Evolutionary conservation across 2,329 filamentous ascomycete species (phyloP), one percentile per base, ranked within the genome.

Genomic region (Penicillium sp.): DNA sequence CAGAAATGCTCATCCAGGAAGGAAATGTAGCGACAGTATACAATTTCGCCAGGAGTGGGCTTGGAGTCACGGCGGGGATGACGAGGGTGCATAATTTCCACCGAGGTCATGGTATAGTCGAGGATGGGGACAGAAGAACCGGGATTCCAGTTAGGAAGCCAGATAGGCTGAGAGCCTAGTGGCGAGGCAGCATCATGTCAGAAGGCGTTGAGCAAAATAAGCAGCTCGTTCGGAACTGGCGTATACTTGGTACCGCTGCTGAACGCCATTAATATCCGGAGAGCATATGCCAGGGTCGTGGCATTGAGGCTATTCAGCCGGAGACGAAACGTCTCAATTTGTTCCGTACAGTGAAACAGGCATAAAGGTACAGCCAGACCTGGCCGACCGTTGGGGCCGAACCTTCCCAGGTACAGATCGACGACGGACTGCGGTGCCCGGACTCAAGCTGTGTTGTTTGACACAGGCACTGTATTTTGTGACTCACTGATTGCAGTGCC

Each of bases 11-110:
- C 86, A 54, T 83, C 77, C 39, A 92, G 77, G 64, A 90, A 84
- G 9, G 88, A 87, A 57, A 91, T 86, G 76, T 86, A 91, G 53
- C 88, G 84, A 67, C 86, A 89, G 76, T 92, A 92, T 61, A 89
- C 80, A 53, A 87, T 79, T 2, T 84, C 81, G 2, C 87, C 86
- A 0, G 86, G 85, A 1, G 77, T 74, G 6, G 88, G 88, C 74
- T 92, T 91, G 29, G 83, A 79, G 1, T 84, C 82, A 9, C 88
- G 84, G 5, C 86, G 77, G 6, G 88, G 88, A 70, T 91, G 88
- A 71, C 82, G 84, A n/a, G 81, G 76, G 66, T 87, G 81, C 12
- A 80, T 70, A 6, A 72, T 74, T 47, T 76, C 65, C 2, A 73
- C 66, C 5, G 76, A 74, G 50, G 78, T 68, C 12, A 76, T 71